Evolutionary conservation across 2,329 filamentous ascomycete genomes (phyloP).

Genomic region (Seiridium unicorne): DNA sequence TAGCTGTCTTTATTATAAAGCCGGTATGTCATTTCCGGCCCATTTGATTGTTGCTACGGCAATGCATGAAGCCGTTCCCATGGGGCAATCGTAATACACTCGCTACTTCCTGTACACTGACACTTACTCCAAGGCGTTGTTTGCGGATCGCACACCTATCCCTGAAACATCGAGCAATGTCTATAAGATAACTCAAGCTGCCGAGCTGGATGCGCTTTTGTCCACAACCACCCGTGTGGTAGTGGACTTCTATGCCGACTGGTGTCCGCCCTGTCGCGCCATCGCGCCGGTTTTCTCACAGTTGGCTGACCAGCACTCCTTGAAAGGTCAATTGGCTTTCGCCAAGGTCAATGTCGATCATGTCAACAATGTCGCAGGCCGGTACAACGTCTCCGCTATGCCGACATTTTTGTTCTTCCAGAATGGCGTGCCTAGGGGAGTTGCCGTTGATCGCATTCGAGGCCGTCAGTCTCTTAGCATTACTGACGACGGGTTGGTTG

Average conservation of each 20-base stretch:
- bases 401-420: constrained; percentile 46
- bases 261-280: constrained; percentile 60
- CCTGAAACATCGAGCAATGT: constrained; percentile 38
- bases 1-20: too few species aligned
- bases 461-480: background rate
- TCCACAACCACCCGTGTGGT: constrained; percentile 47
- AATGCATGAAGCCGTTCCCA: too few species aligned
- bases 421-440: background rate
- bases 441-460: background rate
- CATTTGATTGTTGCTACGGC: too few species aligned
- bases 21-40: too few species aligned
- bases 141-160: constrained; percentile 30
- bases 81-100: too few species aligned
- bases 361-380: constrained; percentile 45
- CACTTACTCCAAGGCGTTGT: background rate
- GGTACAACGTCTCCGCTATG: constrained; percentile 53
- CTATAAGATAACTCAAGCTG: constrained; percentile 43
- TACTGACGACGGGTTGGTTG: constrained; percentile 3
- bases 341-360: constrained; percentile 60
- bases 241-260: constrained; percentile 57
- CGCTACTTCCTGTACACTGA: too few species aligned
- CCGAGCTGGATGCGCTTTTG: constrained; percentile 53
- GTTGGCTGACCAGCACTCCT: constrained; percentile 37
- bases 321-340: constrained; percentile 47
- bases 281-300: constrained; percentile 54